Evolutionary conservation across 441 rosid species (phyloP).

Genomic region (Adansonia madagascariensis): DNA sequence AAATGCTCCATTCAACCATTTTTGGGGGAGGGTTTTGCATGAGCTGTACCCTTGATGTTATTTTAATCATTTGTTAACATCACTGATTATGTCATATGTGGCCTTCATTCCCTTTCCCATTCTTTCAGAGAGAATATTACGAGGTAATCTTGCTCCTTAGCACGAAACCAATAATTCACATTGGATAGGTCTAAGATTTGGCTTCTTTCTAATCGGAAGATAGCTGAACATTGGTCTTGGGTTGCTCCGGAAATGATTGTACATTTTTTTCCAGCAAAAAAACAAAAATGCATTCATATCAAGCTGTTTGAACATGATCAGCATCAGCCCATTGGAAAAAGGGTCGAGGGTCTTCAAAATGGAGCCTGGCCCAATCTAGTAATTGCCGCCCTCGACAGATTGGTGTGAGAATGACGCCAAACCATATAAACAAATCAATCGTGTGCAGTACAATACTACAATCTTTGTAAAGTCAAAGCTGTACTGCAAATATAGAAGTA

Average conservation of each 20-base stretch:
- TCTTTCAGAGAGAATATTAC: background rate
- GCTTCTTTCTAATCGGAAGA: background rate
- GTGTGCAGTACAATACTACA: conserved; percentile 35
- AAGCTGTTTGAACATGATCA: background rate
- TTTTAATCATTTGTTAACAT: too few species aligned
- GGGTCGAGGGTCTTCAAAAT: background rate
- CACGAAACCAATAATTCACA: background rate
- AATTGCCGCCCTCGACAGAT: background rate
- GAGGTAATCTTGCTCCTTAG: background rate
- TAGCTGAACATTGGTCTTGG: background rate
- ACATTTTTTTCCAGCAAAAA: background rate
- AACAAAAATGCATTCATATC: background rate
- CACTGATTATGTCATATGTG: too few species aligned
- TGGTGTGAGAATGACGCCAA: background rate
- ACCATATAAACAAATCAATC: background rate
- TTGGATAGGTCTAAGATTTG: background rate
- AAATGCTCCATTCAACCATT: too few species aligned
- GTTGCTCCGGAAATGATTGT: background rate
- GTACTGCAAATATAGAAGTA: conserved; percentile 36
- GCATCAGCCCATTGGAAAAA: background rate
- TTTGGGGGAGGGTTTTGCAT: too few species aligned
- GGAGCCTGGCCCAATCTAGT: background rate
- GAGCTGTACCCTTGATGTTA: too few species aligned
- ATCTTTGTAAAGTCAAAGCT: conserved; percentile 37
- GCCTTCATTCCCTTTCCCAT: too few species aligned